These are phyloP conservation scores for Cystobasidiopsis lactophilus DNA, from an alignment of 768 basidiomycete genomes.

Conservation along the genomic window DNA sequence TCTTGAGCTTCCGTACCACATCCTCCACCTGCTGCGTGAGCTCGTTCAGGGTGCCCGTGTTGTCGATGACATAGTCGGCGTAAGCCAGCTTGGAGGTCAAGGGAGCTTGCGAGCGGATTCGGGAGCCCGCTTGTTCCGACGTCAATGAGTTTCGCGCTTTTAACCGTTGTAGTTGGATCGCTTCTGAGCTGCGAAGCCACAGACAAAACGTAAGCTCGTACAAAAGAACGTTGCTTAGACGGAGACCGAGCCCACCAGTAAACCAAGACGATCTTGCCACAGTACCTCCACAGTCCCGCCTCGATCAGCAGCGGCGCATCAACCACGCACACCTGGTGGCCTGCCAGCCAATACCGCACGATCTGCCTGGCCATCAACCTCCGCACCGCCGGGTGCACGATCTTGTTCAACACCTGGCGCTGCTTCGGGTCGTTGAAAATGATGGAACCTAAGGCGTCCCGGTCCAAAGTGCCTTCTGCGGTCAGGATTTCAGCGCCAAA, in stretches of 20 bases:
- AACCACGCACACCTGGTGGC: slow-evolving; percentile 55
- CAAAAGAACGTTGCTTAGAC: too few relatives aligned
- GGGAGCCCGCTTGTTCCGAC: slow-evolving; percentile 42
- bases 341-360: slow-evolving; percentile 47
- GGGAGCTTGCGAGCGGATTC: slow-evolving; percentile 59
- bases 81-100: slow-evolving; percentile 58
- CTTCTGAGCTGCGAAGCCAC: slow-evolving; percentile 41
- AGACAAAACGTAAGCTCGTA: not conserved
- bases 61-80: slow-evolving; percentile 71
- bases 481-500: slow-evolving; percentile 54
- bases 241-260: slow-evolving; percentile 43
- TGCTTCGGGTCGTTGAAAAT: slow-evolving; percentile 55
- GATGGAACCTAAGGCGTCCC: slow-evolving; percentile 58
- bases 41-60: slow-evolving; percentile 52
- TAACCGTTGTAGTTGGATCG: slow-evolving; percentile 63
- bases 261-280: slow-evolving; percentile 65
- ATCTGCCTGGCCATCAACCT: slow-evolving; percentile 32
- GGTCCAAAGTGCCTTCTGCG: slow-evolving; percentile 49
- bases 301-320: slow-evolving; percentile 89
- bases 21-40: slow-evolving; percentile 37
- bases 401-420: slow-evolving; percentile 50
- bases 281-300: slow-evolving; percentile 58
- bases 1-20: slow-evolving; percentile 28
- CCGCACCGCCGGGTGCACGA: slow-evolving; percentile 79
- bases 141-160: slow-evolving; percentile 44